These are phyloP conservation scores for Penicillium sp. DNA, from an alignment of 2,329 filamentous ascomycete species.

Conservation along the genomic window DNA sequence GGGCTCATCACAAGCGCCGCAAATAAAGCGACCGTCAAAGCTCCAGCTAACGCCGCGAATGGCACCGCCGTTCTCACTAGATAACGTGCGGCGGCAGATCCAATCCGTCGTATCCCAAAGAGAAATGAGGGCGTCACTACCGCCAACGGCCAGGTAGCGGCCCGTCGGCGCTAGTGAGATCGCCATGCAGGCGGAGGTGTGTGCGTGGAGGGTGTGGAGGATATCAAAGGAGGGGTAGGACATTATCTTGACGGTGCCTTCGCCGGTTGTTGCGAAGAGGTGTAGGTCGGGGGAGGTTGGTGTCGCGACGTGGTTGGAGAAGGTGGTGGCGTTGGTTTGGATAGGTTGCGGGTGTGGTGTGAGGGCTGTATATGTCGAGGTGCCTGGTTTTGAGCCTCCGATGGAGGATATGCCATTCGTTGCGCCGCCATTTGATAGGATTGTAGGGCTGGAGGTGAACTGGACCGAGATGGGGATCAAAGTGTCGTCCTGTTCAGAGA, in stretches of 20 bases:
- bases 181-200: slow-evolving; percentile 51
- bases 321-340: slow-evolving; percentile 52
- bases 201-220: slow-evolving; percentile 50
- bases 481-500: slow-evolving; percentile 45
- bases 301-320: slow-evolving; percentile 46
- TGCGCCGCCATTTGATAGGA: slow-evolving; percentile 22
- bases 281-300: slow-evolving; percentile 40
- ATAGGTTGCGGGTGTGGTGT: slow-evolving; percentile 47
- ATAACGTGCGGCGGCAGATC: slow-evolving; percentile 52
- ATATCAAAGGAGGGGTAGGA: slow-evolving; percentile 49
- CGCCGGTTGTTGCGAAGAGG: slow-evolving; percentile 51
- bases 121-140: slow-evolving; percentile 52
- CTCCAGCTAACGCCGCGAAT: slow-evolving; percentile 53
- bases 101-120: slow-evolving; percentile 55
- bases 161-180: slow-evolving; percentile 49
- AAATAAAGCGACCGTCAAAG: slow-evolving; percentile 52
- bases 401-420: slow-evolving; percentile 8
- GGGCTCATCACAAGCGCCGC: slow-evolving; percentile 51
- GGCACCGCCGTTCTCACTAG: slow-evolving; percentile 46
- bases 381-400: slow-evolving; percentile 17
- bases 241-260: slow-evolving; percentile 51
- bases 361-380: slow-evolving; percentile 41
- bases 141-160: slow-evolving; percentile 52
- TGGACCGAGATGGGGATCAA: slow-evolving; percentile 49
- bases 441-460: slow-evolving; percentile 40